Percentiles rank a stretch among this genome's conserved stretches.
These are phyloP conservation scores for Haplographium delicatum DNA, from an alignment of 495 filamentous ascomycete species.

Conservation along the genomic window DNA sequence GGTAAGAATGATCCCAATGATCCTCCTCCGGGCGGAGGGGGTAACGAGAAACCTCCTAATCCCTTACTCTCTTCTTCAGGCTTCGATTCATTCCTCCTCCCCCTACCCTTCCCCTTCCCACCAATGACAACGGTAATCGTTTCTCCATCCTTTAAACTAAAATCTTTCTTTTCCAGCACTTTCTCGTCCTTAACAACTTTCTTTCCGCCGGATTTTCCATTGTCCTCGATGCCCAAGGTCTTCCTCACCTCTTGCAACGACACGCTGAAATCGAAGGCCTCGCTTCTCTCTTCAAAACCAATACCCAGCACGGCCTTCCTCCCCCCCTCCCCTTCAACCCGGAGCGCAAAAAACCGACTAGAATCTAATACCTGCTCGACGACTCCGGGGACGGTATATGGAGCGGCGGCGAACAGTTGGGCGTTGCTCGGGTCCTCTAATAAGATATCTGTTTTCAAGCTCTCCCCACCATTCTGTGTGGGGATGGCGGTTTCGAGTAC, in stretches of 20 bases:
- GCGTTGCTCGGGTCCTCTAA: slow-evolving; percentile 66
- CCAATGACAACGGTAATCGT: slow-evolving; percentile 76
- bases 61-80: slow-evolving; percentile 14
- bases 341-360: slow-evolving; percentile 72
- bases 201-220: slow-evolving; percentile 22
- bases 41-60: slow-evolving; percentile 45
- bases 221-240: slow-evolving; percentile 40
- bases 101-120: slow-evolving; percentile 39
- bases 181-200: slow-evolving; percentile 25
- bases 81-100: not conserved
- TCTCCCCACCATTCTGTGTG: slow-evolving; percentile 36
- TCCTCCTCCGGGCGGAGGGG: slow-evolving; percentile 39
- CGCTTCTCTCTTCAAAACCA: slow-evolving; percentile 77
- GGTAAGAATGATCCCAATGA: slow-evolving; percentile 36
- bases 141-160: slow-evolving; percentile 77
- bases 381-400: slow-evolving; percentile 51
- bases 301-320: slow-evolving; percentile 73
- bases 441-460: slow-evolving; percentile 62
- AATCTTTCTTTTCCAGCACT: slow-evolving; percentile 53
- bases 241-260: slow-evolving; percentile 67
- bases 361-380: slow-evolving; percentile 72
- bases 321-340: slow-evolving; percentile 63
- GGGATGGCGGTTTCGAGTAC: slow-evolving; percentile 67
- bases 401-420: slow-evolving; percentile 74
- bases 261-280: slow-evolving; percentile 79